A percentile compares a stretch with the other conserved stretches of the same genome.
Conservation (phyloP, 2,329 filamentous ascomycete genomes). For the Dactylellina leptospora region DNA sequence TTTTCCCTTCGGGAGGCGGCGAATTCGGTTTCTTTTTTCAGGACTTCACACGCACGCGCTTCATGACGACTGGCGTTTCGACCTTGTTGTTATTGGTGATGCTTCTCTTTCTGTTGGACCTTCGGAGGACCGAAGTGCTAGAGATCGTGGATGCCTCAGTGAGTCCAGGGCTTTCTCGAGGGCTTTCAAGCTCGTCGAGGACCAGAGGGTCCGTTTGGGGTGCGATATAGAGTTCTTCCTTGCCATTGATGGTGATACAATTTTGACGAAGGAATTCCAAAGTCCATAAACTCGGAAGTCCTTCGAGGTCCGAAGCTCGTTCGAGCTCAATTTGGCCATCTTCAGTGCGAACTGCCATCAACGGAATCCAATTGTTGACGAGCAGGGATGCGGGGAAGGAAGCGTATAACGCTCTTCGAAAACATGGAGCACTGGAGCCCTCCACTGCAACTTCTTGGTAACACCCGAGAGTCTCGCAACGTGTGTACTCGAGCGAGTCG, state of each 20-base stretch:
- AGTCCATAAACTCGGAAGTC: conserved; percentile 38
- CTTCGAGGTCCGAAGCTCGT: conserved; percentile 32
- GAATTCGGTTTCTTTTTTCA: background rate
- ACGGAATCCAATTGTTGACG: conserved; percentile 36
- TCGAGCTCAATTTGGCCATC: conserved; percentile 42
- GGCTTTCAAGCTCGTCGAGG: conserved; percentile 46
- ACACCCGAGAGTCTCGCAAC: conserved; percentile 40
- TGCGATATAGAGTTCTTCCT: conserved; percentile 39
- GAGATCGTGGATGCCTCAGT: conserved; percentile 48
- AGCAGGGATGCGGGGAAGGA: conserved; percentile 35
- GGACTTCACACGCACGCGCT: conserved; percentile 46
- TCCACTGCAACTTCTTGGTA: conserved; percentile 42
- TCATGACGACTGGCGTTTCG: conserved; percentile 43
- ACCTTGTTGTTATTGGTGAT: conserved; percentile 41
- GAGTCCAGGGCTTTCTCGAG: conserved; percentile 43
- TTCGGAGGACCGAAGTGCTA: conserved; percentile 37
- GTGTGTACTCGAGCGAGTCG: conserved; percentile 33
- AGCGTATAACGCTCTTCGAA: conserved; percentile 23
- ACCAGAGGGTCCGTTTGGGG: conserved; percentile 25
- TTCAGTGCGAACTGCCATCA: conserved; percentile 19
- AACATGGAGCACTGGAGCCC: conserved; percentile 14
- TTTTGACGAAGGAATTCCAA: conserved; percentile 43
- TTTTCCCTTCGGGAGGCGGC: background rate
- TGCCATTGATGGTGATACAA: conserved; percentile 22
- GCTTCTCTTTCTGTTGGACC: conserved; percentile 33